Evolutionary conservation across 257 asterid genomes (phyloP).

Genomic region (Solanum pimpinellifolium): DNA sequence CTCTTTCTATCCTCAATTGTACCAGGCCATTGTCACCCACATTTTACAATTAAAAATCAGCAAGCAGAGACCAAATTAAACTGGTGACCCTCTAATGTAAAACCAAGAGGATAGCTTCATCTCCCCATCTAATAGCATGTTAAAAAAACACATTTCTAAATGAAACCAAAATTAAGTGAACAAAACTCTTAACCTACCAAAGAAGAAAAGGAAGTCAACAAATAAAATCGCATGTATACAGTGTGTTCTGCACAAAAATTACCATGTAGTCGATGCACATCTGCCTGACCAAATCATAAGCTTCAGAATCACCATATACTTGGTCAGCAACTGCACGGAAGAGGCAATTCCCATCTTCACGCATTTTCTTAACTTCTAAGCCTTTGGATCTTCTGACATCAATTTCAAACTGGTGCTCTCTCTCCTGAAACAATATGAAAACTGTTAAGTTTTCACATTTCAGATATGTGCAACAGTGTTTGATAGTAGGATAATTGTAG

Average conservation of each 20-base stretch:
- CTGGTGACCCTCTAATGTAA: not conserved
- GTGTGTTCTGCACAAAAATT: constrained; percentile 3
- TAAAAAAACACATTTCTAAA: not conserved
- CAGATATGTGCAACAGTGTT: not conserved
- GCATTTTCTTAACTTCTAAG: constrained; percentile 89
- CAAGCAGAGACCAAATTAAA: no score
- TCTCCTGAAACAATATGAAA: constrained; percentile 47
- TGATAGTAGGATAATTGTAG: not conserved
- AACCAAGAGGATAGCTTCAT: not conserved
- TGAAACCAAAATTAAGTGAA: not conserved
- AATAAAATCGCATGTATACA: not conserved
- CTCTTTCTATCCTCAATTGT: not conserved
- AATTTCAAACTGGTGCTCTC: constrained; percentile 83
- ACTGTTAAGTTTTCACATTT: not conserved
- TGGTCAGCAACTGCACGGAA: constrained; percentile 99
- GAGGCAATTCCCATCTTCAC: constrained; percentile 96
- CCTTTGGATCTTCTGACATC: constrained; percentile 85
- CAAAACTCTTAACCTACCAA: not conserved
- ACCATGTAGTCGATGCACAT: constrained; percentile 99
- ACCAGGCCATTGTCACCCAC: not conserved
- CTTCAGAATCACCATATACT: constrained; percentile 96
- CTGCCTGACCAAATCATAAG: constrained; percentile 88
- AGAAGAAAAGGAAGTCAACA: not conserved
- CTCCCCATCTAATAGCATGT: not conserved
- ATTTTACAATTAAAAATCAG: no score